Percentiles rank a stretch among this genome's conserved stretches.
Conservation (phyloP, 345 rosid genomes). For the Acer saccharum region DNA sequence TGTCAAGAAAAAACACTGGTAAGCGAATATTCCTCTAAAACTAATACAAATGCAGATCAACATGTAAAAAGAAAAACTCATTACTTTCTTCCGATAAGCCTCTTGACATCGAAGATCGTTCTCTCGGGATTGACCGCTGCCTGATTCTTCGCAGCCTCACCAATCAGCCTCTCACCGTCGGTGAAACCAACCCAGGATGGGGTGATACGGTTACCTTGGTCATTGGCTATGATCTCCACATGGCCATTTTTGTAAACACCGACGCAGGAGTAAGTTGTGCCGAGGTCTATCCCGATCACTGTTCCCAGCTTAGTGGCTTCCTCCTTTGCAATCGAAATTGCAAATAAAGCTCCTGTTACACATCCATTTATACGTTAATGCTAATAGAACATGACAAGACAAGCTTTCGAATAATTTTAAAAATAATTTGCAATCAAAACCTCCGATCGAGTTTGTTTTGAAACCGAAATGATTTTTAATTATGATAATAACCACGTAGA, state of each 20-base stretch:
- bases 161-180: constrained; percentile 85
- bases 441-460: not conserved
- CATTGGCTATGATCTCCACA: constrained; percentile 96
- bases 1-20: constrained; percentile 27
- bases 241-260: constrained; percentile 98
- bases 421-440: not conserved
- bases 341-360: constrained; percentile 55
- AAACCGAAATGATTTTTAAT: not conserved
- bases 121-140: constrained; percentile 88
- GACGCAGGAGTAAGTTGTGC: constrained; percentile 95
- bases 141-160: constrained; percentile 98
- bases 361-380: not conserved
- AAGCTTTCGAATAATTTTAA: not conserved
- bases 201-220: constrained; percentile 97
- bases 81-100: constrained; percentile 97
- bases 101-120: constrained; percentile 90
- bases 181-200: constrained; percentile 99
- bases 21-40: not conserved
- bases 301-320: constrained; percentile 84
- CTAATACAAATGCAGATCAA: not conserved
- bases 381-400: not conserved
- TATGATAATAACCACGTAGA: not conserved
- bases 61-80: constrained; percentile 30
- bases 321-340: constrained; percentile 64
- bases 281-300: constrained; percentile 94